Base-by-base conservation (phyloP, 768 basidiomycete genomes). In the Auriculariales sp. region DNA sequence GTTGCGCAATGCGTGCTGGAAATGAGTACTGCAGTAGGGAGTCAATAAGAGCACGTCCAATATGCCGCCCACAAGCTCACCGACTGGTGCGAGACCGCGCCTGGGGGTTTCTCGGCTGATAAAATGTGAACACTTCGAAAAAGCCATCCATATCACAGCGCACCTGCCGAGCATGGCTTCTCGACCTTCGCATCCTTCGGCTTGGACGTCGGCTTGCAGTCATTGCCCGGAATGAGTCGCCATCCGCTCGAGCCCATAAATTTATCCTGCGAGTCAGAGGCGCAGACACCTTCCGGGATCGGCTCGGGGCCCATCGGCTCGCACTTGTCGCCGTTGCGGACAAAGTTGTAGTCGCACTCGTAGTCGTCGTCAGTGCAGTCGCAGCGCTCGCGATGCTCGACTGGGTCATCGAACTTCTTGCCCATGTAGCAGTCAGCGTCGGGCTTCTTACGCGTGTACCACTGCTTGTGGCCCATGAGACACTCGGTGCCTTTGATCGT, bases 401-500 rank as follows among this genome's bases (percentile, higher is more conserved):
- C 77, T 0, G 93, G 92, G 58, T 95, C 93, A 28, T 71, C 65
- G 67, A 85, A 99, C 64, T 95, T 89, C 49, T 92, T 71, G 0
- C 86, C 89, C 12, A 99, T 82, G 55, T 87, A 95, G 56, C 95
- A 99, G 49, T 89, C 71, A 1, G 81, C 86, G 49, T 84, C 73
- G 0, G 74, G 62, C 64, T 90, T 98, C 61, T 92, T 74, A 19
- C 95, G 77, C 48, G 64, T 72, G 63, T 94, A 99, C 82, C 85
- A 97, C 84, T 98, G 94, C 88, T 86, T 91, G 59, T 87, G 89
- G 1, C 94, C 94, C 89, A 98, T 93, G 22, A 98, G 65, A 63
- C 94, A 98, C 55, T 88, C 76, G 30, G 71, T 70, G 44, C 72
- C 73, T 14, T 66, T 69, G n/a, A 63, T 68, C 14, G 73, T 68